phyloP scores from a whole-genome alignment of 2,329 filamentous ascomycete species.

The Fusarium chuoi region DNA sequence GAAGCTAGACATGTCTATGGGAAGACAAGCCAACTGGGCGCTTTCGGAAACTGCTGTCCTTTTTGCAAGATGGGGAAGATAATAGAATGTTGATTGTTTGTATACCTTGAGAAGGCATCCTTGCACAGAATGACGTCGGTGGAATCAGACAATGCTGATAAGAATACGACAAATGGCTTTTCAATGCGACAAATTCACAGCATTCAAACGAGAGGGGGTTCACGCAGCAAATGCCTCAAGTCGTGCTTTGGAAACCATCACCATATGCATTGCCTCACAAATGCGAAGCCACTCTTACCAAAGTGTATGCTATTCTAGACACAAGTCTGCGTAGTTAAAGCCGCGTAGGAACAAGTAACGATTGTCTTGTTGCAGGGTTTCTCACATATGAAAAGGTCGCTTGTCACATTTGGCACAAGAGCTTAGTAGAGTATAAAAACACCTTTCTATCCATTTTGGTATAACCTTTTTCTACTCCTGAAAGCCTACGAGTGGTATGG shows the following conservation, averaged over 20 bases:
- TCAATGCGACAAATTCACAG: neutral
- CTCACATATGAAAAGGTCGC: no score
- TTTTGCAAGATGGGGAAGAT: neutral
- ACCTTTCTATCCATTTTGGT: slow-evolving; percentile 47
- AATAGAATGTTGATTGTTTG: neutral
- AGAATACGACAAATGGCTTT: neutral
- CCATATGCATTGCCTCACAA: neutral
- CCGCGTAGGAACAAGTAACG: neutral
- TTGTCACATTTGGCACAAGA: neutral
- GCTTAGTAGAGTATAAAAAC: slow-evolving; percentile 18
- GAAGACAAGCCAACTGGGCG: neutral
- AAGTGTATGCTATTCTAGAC: neutral
- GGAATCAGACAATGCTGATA: neutral
- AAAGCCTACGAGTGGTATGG: slow-evolving; percentile 43
- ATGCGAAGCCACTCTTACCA: neutral
- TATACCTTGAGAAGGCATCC: neutral
- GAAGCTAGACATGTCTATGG: neutral
- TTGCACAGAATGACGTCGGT: neutral
- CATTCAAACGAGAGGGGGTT: neutral
- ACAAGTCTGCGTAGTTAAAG: neutral
- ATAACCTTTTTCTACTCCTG: slow-evolving; percentile 45
- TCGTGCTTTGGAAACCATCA: neutral
- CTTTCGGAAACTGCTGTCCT: neutral
- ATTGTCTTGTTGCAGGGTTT: neutral
- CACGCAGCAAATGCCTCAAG: neutral